Evolutionary conservation across 2,329 filamentous ascomycete species (phyloP), one percentile per base, ranked within the genome.

Genomic region (Diaporthe ampelina): DNA sequence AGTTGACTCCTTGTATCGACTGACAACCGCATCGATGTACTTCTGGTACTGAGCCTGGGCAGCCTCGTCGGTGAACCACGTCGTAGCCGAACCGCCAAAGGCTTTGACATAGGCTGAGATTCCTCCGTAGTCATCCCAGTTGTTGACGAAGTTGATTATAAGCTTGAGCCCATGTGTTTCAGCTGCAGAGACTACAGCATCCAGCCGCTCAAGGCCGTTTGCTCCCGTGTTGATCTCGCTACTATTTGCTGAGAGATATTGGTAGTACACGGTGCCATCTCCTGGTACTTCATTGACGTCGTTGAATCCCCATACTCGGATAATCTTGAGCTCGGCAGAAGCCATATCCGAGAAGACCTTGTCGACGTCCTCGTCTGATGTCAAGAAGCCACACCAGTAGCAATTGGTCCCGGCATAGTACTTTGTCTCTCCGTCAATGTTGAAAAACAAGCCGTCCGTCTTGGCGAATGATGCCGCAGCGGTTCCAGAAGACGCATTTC

Each of bases 71-170:
- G 87, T 89, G 82, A 91, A 93, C 86, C 90, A 93, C 9, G 83
- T 83, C 19, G 84, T 84, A 72, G 88, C 84, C 72, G 79, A 82
- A 32, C 88, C 89, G 40, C 90, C 90, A 76, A 91, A 92, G 10
- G 88, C 89, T 10, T 81, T 84, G 56, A 87, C 86, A 79, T 93
- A 93, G 13, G 90, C 89, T 19, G 85, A 84, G 79, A 93, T 93
- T 43, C 92, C 91, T 24, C 91, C 92, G 43, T 91, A 92, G 78
- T 93, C 91, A 56, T 84, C 84, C 91, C 91, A 93, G 82, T 93
- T 91, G 81, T 93, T 93, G 59, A 93, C 89, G 48, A 92, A 90
- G 77, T 90, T 88, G 79, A 91, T 88, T 76, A 93, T 91, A 19
- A 93, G 83, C 80, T 92, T 92, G 78, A 93, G 85, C 6, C 88